Conservation (phyloP, 2,329 filamentous ascomycete genomes). For the Lachnellula hyalina region DNA sequence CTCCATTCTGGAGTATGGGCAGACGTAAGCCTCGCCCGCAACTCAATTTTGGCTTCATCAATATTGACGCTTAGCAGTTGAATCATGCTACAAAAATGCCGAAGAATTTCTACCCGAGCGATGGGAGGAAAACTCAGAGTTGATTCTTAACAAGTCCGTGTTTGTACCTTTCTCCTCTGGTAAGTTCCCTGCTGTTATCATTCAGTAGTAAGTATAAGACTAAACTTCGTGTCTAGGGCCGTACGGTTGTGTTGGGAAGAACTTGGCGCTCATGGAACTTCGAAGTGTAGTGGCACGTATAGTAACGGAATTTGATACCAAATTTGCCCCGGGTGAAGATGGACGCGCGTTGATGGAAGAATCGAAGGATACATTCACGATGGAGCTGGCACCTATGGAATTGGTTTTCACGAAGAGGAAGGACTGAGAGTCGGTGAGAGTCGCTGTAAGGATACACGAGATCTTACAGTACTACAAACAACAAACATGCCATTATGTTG, state of each 20-base stretch:
- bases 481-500: too few species aligned
- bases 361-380: constrained; percentile 16
- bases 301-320: constrained; percentile 15
- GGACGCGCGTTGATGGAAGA: constrained; percentile 10
- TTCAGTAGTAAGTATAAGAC: not conserved
- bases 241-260: constrained; percentile 18
- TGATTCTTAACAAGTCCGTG: constrained; percentile 19
- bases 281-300: constrained; percentile 12
- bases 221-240: constrained; percentile 2
- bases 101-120: constrained; percentile 21
- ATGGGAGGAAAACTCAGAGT: constrained; percentile 19
- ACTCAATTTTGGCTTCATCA: too few species aligned
- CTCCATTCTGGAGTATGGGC: constrained; percentile 14
- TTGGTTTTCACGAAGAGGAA: not conserved
- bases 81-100: constrained; percentile 4
- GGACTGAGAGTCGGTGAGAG: too few species aligned
- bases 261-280: constrained; percentile 20
- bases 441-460: too few species aligned
- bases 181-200: constrained; percentile 5
- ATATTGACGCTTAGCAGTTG: not conserved
- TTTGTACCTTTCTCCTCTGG: constrained; percentile 29
- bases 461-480: too few species aligned
- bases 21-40: constrained; percentile 13
- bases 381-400: constrained; percentile 11
- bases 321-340: constrained; percentile 17